phyloP scores from a whole-genome alignment of 345 rosid genomes.

The Hypericum perforatum region DNA sequence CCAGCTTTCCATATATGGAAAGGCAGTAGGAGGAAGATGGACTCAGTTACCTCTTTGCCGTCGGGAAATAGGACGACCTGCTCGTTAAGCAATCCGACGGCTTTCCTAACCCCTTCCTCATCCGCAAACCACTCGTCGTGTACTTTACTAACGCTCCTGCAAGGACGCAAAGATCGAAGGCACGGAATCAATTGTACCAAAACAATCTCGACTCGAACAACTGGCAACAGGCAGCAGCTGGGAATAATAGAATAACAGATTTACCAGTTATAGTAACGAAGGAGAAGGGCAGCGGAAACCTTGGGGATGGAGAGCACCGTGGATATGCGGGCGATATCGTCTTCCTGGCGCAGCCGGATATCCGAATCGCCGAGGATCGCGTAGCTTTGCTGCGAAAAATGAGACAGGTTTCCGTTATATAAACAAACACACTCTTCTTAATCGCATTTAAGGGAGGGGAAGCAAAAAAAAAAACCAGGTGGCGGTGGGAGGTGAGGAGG shows the following conservation, averaged over 20 bases:
- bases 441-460: not conserved
- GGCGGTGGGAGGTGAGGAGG: conserved; percentile 49
- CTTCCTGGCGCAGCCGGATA: conserved; percentile 20
- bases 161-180: not conserved
- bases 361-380: conserved; percentile 19
- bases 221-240: not conserved
- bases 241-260: not conserved
- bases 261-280: conserved; percentile 27
- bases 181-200: not conserved
- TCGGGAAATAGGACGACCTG: conserved; percentile 14
- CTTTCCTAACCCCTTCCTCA: conserved; percentile 22
- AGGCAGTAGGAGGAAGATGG: not conserved
- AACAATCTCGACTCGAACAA: not conserved
- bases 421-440: not conserved
- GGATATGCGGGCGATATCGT: conserved; percentile 20
- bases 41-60: conserved; percentile 18
- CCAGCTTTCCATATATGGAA: not conserved
- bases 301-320: conserved; percentile 26
- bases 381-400: conserved; percentile 20
- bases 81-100: conserved; percentile 22
- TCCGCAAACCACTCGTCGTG: conserved; percentile 31
- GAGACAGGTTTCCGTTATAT: not conserved
- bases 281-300: conserved; percentile 19
- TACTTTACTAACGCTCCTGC: conserved; percentile 29
- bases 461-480: conserved; percentile 32